Evolutionary conservation across 768 basidiomycete genomes (phyloP), one percentile per base, ranked within the genome.

Genomic region (Brasilioporus rufonigricans): DNA sequence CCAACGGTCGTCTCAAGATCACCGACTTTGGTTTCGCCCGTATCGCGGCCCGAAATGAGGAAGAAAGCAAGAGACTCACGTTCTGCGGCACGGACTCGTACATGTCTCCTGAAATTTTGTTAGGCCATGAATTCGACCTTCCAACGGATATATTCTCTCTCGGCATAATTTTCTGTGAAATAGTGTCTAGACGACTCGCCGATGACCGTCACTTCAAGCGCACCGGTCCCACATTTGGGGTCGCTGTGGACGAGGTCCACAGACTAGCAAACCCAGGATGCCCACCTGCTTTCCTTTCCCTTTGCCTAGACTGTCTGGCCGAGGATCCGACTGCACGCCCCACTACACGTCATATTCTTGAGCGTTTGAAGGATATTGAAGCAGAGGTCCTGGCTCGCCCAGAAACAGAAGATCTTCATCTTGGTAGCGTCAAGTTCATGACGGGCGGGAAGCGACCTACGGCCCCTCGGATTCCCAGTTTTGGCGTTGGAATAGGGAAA

Each of bases 21-120:
- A 97, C 95, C n/a, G 96, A 99, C 67, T 99, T 99, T 72, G 96
- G 96, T 1, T 96, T 98, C 63, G 93, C 94, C 5, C 82, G 96
- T 33, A 97, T 98, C 63, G 93, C 93, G 0, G 93, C 93, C 0
- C 82, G 89, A 39, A 96, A 91, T 63, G 91, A 86, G 53, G 94
- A 95, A 60, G 96, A 98, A 74, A 81, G 78, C 50, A 90, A 88
- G 65, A 81, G 90, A 5, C 80, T 93, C 41, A 93, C 91, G 0
- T 92, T 92, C 71, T 90, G 87, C 57, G 90, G 89, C n/a, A 91
- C 89, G 3, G 89, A 92, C 64, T 89, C 92, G 6, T 96, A 97
- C 74, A 98, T 98, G 96, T 93, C 91, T 3, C 96, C 96, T 0
- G 96, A 98, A 69, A 97, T 98, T 61, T 76, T 96, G 1, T 77